phyloP scores from a whole-genome alignment of 768 basidiomycete species.

The Rubroboletus pulcherrimus region DNA sequence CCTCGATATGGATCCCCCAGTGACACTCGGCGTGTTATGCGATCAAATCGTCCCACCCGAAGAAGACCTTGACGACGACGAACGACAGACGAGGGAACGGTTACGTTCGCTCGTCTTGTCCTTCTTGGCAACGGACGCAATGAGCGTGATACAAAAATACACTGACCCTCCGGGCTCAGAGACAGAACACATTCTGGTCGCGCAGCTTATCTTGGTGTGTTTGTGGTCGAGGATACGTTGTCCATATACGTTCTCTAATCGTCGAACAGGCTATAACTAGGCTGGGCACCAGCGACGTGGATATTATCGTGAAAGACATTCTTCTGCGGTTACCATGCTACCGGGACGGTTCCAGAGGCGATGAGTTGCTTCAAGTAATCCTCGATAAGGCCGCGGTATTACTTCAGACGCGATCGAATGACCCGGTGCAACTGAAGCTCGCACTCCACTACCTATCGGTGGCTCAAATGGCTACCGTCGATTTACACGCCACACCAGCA shows the following conservation, averaged over 20 bases:
- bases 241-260: conserved; percentile 3
- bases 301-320: conserved; percentile 50
- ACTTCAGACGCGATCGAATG: conserved; percentile 31
- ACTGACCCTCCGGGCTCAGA: conserved; percentile 39
- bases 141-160: conserved; percentile 42
- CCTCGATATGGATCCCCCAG: conserved; percentile 57
- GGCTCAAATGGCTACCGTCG: conserved; percentile 40
- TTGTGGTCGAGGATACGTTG: background rate
- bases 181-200: conserved; percentile 46
- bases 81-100: conserved; percentile 51
- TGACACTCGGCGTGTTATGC: conserved; percentile 62
- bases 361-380: conserved; percentile 38
- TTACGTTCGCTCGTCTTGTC: conserved; percentile 56
- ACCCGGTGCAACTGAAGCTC: conserved; percentile 32
- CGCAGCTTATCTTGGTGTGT: conserved; percentile 49
- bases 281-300: conserved; percentile 38
- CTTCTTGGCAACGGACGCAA: conserved; percentile 55
- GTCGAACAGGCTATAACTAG: conserved; percentile 46
- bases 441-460: conserved; percentile 46
- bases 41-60: conserved; percentile 59
- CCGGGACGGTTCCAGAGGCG: conserved; percentile 32
- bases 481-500: conserved; percentile 40
- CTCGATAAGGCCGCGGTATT: conserved; percentile 35
- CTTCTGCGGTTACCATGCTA: conserved; percentile 50
- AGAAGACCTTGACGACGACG: conserved; percentile 54